These are phyloP conservation scores for Rhizopogon vulgaris DNA, from an alignment of 768 basidiomycete species.

Conservation along the genomic window DNA sequence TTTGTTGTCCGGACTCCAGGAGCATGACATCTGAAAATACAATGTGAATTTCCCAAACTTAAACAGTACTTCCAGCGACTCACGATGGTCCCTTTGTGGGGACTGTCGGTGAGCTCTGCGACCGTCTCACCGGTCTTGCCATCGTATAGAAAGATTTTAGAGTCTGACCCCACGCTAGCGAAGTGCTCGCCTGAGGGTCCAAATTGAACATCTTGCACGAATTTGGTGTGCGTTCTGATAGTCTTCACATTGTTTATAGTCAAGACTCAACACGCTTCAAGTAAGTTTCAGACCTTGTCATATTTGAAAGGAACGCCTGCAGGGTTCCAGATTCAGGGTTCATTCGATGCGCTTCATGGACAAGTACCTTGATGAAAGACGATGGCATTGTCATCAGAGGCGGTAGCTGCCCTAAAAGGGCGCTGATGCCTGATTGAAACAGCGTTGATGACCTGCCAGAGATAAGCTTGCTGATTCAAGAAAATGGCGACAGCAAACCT, in stretches of 20 bases:
- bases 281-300: constrained; percentile 49
- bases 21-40: constrained; percentile 51
- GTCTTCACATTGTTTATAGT: constrained; percentile 37
- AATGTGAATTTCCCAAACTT: neutral
- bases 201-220: constrained; percentile 87
- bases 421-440: constrained; percentile 84
- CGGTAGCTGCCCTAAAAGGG: constrained; percentile 88
- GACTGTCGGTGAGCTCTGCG: constrained; percentile 58
- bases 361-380: constrained; percentile 71
- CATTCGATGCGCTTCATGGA: neutral
- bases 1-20: constrained; percentile 78
- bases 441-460: constrained; percentile 68
- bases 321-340: neutral
- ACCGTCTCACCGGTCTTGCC: constrained; percentile 82
- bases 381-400: constrained; percentile 76
- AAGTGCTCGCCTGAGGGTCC: constrained; percentile 78
- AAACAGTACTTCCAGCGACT: constrained; percentile 20
- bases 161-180: constrained; percentile 85
- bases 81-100: constrained; percentile 74
- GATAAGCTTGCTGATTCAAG: neutral
- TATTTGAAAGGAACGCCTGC: constrained; percentile 84
- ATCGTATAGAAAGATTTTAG: constrained; percentile 83
- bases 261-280: neutral
- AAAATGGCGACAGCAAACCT: constrained; percentile 38
- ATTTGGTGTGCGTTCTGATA: constrained; percentile 85